Evolutionary conservation across 163 green algal species (phyloP).

Genomic region (Coccomyxa subellipsoidea): DNA sequence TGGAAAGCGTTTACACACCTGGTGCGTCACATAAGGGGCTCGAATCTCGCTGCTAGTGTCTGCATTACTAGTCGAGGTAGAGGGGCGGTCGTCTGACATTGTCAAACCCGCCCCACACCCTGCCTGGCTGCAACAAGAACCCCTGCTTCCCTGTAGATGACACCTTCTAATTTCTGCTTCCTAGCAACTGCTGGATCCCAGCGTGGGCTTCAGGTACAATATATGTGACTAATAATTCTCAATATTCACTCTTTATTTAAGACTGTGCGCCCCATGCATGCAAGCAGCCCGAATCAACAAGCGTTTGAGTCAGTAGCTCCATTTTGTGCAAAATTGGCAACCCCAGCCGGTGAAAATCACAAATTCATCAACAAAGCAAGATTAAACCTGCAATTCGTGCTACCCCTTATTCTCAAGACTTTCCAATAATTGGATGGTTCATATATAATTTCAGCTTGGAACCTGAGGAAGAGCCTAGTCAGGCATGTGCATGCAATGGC

Average conservation of each 20-base stretch:
- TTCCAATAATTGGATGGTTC: not conserved
- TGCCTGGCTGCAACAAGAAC: not conserved
- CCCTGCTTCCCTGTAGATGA: not conserved
- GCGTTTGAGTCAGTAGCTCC: not conserved
- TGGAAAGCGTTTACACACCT: not conserved
- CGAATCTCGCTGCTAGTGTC: not conserved
- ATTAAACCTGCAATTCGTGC: not conserved
- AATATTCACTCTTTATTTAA: not conserved
- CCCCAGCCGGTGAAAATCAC: no score
- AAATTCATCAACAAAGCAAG: no score
- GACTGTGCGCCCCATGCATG: not conserved
- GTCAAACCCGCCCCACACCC: not conserved
- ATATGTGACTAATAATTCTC: not conserved
- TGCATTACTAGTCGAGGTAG: not conserved
- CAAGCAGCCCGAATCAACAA: not conserved
- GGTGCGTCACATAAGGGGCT: slow-evolving; percentile 8
- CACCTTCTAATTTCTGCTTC: not conserved
- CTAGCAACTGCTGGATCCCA: not conserved
- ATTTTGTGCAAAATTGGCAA: not conserved
- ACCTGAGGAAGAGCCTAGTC: not conserved
- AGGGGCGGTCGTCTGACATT: not conserved
- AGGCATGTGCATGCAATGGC: not conserved
- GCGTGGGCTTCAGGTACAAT: not conserved
- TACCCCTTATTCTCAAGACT: not conserved
- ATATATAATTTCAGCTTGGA: not conserved